Base-by-base conservation (phyloP, 352 stramenopile genomes). In the Pythium grandisporangium region DNA sequence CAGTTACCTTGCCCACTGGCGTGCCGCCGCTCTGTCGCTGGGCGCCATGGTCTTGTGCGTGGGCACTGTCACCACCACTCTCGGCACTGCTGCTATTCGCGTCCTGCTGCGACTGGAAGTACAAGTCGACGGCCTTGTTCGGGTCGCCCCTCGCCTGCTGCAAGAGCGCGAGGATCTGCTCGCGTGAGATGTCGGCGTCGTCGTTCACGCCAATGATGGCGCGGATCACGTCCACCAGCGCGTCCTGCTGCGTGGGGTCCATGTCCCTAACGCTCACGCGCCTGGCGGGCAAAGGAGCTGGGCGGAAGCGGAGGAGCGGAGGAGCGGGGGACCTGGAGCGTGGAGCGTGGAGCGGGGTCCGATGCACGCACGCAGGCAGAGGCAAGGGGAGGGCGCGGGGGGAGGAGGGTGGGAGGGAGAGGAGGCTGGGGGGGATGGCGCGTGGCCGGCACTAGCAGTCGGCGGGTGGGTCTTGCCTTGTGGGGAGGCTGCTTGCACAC, bases 101-200 rank as follows among this genome's bases (percentile, higher is more conserved):
- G n/a, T n/a, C n/a, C n/a, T n/a, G n/a, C n/a, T n/a, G n/a, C n/a
- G n/a, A n/a, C 53, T 88, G 77, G 61, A 88, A 91, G 49, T 69
- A 88, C 38, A 88, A 42, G 34, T 91, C 74, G 33, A 91, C 72
- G 3, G 74, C 77, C 53, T 91, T 91, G 61, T 91, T 86, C 13
- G 77, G 74, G 49, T 91, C 72, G 48, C 84, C 78, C 20, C 47
- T 58, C 8, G 74, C 74, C 46, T 78, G 46, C 3, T 47, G n/a
- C 6, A 91, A 55, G 38, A 91, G 57, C 58, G 50, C 56, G 30
- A 88, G 35, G 45, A 90, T 86, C 45, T 56, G 65, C 14, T 86
- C 70, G 37, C 69, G 68, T 22, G 77, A 82, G 27, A 78, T 38
- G 29, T 66, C 61, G 35, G 43, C 45, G 62, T 74, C 64, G n/a